phyloP scores from a whole-genome alignment of 116 monocot genomes.

The Trichopus zeylanicus region DNA sequence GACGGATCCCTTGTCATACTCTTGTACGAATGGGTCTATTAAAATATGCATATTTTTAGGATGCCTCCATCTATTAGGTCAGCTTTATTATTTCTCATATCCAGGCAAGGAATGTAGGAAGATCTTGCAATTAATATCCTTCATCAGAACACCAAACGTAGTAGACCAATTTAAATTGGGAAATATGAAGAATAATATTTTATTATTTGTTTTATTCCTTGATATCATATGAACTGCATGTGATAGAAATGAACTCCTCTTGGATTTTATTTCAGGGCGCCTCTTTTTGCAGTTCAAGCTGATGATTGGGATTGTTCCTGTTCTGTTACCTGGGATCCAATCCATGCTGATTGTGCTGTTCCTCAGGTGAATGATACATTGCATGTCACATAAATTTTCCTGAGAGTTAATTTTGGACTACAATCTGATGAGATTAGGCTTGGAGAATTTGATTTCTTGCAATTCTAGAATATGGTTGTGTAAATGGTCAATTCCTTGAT shows the following conservation, averaged over 20 bases:
- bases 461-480: background rate
- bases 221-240: background rate
- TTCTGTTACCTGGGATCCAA: constrained; percentile 79
- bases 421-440: background rate
- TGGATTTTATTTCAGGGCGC: constrained; percentile 45
- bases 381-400: background rate
- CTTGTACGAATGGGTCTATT: too few species aligned
- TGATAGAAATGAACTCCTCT: background rate
- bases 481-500: background rate
- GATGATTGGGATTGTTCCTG: constrained; percentile 86
- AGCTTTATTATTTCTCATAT: too few species aligned
- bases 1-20: too few species aligned
- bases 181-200: too few species aligned
- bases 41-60: too few species aligned
- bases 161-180: too few species aligned
- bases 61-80: too few species aligned
- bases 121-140: too few species aligned
- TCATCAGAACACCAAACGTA: too few species aligned
- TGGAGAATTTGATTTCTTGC: background rate
- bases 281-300: constrained; percentile 68
- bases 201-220: too few species aligned
- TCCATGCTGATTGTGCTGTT: constrained; percentile 94
- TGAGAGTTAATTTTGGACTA: background rate
- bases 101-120: too few species aligned
- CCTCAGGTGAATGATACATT: constrained; percentile 58